Evolutionary conservation across 495 filamentous ascomycete species (phyloP), one percentile per base, ranked within the genome.

Genomic region (Neurospora sp.): DNA sequence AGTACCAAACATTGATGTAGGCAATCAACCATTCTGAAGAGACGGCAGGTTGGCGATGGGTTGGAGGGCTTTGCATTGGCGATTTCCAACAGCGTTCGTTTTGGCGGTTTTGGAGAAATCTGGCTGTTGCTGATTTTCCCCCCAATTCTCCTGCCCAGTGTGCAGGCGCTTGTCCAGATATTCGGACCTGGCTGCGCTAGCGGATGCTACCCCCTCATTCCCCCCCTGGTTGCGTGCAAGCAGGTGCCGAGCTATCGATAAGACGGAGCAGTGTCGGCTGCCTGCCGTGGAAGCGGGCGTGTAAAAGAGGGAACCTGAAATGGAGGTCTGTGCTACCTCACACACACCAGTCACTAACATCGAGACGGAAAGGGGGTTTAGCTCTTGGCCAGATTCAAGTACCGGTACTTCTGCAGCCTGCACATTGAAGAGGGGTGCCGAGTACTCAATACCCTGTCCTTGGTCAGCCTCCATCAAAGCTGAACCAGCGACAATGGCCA

Each of bases 1-100:
- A 70, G 76, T 78, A 60, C 76, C 70, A 72, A 75, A 76, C 79
- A 81, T 81, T 77, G 77, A 49, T 71, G 12, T 35, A 54, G 72
- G 41, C 70, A 74, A 66, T 71, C 77, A 76, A 62, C 54, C 54
- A 62, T 62, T 62, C 54, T 62, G 23, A 62, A 62, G 14, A 9
- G 54, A 62, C 27, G 54, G 54, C 23, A 62, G 54, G 54, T 23
- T 62, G 54, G 27, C 23, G 54, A 62, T 31, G 54, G 12, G 27
- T 35, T 35, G 54, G 23, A 62, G 54, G 54, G 5, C 11, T 18
- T 31, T 62, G 54, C 54, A 62, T 62, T 62, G 54, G 54, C 54
- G 54, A 62, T 31, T 27, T 62, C 5, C 49, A 31, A 62, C 27
- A 62, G 14, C 54, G 12, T 8, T 31, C 2, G 23, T 62, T 62